Evolutionary conservation across 331 rosid species (phyloP), one percentile per base, ranked within the genome.

Genomic region (Telfairia occidentalis): DNA sequence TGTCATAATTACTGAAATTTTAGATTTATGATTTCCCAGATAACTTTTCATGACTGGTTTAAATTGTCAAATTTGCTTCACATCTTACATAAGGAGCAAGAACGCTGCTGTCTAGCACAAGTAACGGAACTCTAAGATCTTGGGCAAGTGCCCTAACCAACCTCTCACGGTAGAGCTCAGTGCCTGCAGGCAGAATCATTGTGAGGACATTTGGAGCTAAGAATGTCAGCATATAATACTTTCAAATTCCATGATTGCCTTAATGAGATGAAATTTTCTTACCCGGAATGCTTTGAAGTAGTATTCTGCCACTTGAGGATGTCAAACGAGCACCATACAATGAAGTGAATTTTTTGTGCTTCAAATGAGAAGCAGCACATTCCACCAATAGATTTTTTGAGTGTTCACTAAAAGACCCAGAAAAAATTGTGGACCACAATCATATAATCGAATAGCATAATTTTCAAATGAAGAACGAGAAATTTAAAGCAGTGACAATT

Each of bases 241-340:
- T 3, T 16, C 8, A 43, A 75, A 75, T 19, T 26, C 12, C 29
- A 29, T 29, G 11, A 40, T 32, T 38, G 30, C 40, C 5, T 4
- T 21, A 19, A 35, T 19, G 16, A 71, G 49, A 73, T 30, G 18
- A 37, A 46, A 35, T 55, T 12, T 76, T 21, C 90, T 48, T 81
- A 94, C 98, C 98, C 40, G 98, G 98, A 75, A 88, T 42, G 63
- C 98, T 85, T 83, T 90, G 98, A 79, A 94, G 96, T 78, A 94
- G 85, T 81, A 94, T 88, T 78, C 97, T 90, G 55, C 96, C 90
- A 65, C 92, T 88, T 70, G 98, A 94, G 82, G 98, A 91, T 9
- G 87, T 26, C 87, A 91, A 91, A 59, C 85, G 86, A 82, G 88
- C 75, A 49, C 98, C 98, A 84, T 80, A 94, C 34, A 88, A 75